Conservation (phyloP, 2,329 filamentous ascomycete species). For the Aspergillus sp. region DNA sequence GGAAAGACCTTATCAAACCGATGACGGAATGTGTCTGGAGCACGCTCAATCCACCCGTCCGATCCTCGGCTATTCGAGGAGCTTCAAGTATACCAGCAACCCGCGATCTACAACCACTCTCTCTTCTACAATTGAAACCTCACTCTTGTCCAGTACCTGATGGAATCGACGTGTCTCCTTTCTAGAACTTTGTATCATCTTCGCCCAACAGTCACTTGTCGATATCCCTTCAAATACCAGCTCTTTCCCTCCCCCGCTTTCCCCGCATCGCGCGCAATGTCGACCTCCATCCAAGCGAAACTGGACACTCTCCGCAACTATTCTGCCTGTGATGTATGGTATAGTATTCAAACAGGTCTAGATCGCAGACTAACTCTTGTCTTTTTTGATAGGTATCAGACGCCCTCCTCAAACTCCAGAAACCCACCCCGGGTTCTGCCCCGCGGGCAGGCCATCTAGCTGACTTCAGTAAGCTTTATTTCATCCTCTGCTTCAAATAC, state of each 20-base stretch:
- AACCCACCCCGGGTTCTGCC: conserved; percentile 40
- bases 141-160: background rate
- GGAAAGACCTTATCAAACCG: background rate
- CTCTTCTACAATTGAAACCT: background rate
- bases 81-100: background rate
- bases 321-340: conserved; percentile 45
- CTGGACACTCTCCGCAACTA: conserved; percentile 34
- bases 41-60: background rate
- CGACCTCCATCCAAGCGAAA: conserved; percentile 34
- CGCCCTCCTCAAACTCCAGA: conserved; percentile 67
- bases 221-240: background rate
- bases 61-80: conserved; percentile 16
- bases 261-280: conserved; percentile 26
- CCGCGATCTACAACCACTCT: background rate
- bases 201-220: background rate
- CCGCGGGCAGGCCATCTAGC: conserved; percentile 66
- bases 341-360: background rate
- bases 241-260: background rate
- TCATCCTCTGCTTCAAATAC: background rate
- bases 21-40: background rate
- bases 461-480: conserved; percentile 55
- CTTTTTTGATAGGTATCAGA: conserved; percentile 60
- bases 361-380: background rate
- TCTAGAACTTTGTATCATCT: background rate
- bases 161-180: conserved; percentile 5